phyloP scores from a whole-genome alignment of 257 asterid species.

The Plectranthus barbatus region DNA sequence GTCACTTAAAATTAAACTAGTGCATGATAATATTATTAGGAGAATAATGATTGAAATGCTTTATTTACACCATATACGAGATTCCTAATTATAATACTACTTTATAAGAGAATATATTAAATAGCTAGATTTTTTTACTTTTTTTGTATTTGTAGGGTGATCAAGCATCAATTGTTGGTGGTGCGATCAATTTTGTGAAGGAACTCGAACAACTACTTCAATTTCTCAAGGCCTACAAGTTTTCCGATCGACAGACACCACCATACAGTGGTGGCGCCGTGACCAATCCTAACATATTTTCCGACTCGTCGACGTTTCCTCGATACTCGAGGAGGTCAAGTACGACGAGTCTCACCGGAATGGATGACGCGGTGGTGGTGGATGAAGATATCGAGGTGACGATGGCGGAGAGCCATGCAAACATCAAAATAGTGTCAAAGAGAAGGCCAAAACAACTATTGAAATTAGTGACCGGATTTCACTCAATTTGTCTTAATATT shows the following conservation, averaged over 20 bases:
- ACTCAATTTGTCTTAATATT: constrained; percentile 41
- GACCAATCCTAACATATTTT: constrained; percentile 9
- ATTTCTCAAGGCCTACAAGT: constrained; percentile 35
- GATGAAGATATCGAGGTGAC: constrained; percentile 58
- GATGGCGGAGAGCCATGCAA: constrained; percentile 60
- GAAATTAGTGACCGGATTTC: constrained; percentile 41
- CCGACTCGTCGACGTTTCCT: constrained; percentile 23
- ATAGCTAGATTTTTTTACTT: too few species aligned
- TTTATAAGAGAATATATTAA: too few species aligned
- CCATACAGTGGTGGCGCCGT: neutral
- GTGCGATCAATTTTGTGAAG: constrained; percentile 54
- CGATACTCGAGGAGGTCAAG: constrained; percentile 27
- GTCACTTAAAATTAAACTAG: too few species aligned
- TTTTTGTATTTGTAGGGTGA: constrained; percentile 43
- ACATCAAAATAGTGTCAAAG: constrained; percentile 31
- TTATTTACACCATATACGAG: too few species aligned
- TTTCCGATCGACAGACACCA: neutral
- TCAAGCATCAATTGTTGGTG: constrained; percentile 77
- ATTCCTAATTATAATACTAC: too few species aligned
- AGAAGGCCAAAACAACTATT: constrained; percentile 44
- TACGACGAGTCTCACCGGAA: neutral
- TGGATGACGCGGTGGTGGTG: constrained; percentile 18
- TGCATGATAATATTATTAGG: too few species aligned
- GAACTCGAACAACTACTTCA: constrained; percentile 59
- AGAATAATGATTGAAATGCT: too few species aligned